Evolutionary conservation across 257 asterid genomes (phyloP).

Genomic region (Scutellaria barbata): DNA sequence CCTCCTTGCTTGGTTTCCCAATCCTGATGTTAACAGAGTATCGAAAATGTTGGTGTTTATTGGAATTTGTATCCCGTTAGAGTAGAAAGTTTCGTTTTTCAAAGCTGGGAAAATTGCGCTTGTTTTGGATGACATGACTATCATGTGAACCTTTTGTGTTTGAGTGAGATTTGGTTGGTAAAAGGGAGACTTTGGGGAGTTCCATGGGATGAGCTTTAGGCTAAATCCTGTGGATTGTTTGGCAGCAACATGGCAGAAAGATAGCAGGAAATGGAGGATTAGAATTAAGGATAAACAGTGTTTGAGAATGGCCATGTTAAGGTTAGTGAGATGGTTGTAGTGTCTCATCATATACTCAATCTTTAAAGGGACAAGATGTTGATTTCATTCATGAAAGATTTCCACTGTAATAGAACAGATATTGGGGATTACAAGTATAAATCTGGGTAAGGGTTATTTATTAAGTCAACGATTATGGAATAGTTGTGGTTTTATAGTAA

Average conservation of each 20-base stretch:
- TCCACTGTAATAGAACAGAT: not conserved
- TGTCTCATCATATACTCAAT: not conserved
- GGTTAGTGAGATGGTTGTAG: conserved; percentile 1
- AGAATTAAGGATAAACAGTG: not conserved
- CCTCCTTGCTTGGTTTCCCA: conserved; percentile 24
- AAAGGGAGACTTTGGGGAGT: conserved; percentile 38
- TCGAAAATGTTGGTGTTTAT: not conserved
- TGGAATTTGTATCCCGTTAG: conserved; percentile 19
- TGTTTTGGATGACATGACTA: conserved; percentile 33
- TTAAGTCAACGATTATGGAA: not conserved
- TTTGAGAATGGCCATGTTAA: conserved; percentile 21
- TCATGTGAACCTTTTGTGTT: conserved; percentile 23
- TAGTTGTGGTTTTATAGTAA: not conserved
- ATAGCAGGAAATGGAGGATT: conserved; percentile 1
- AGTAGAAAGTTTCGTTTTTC: not conserved
- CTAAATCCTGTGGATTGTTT: conserved; percentile 16
- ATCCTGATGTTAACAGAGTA: conserved; percentile 27
- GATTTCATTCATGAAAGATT: not conserved
- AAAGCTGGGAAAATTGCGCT: not conserved
- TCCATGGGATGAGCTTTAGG: conserved; percentile 39
- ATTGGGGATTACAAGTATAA: not conserved
- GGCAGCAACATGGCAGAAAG: not conserved
- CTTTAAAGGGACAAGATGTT: not conserved
- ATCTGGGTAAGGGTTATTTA: not conserved
- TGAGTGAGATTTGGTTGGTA: conserved; percentile 37